A percentile compares a stretch with the other conserved stretches of the same genome.
Conservation (phyloP, 179 eudicot species). For the Carnegiea gigantea region DNA sequence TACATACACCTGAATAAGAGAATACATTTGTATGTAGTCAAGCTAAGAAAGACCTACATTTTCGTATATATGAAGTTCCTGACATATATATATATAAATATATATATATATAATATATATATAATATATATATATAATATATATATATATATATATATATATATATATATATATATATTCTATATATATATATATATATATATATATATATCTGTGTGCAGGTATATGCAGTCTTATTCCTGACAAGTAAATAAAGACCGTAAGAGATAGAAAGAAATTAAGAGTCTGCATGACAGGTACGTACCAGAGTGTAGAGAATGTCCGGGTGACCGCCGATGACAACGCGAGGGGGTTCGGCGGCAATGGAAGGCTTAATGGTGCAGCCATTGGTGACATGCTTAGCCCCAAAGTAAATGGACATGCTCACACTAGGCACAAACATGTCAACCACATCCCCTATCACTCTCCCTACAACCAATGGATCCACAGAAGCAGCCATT, state of each 20-base stretch:
- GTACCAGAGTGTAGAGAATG: constrained; percentile 53
- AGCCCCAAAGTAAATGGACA: constrained; percentile 47
- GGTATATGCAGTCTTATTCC: background rate
- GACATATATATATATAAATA: too few species aligned
- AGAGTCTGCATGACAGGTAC: background rate
- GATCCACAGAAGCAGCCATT: constrained; percentile 49
- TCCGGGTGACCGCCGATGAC: constrained; percentile 44
- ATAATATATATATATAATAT: too few species aligned
- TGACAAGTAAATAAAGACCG: background rate
- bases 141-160: too few species aligned
- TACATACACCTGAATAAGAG: too few species aligned
- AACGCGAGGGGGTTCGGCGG: constrained; percentile 46
- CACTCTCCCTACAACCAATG: constrained; percentile 58
- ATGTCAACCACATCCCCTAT: constrained; percentile 78
- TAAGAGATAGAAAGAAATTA: background rate
- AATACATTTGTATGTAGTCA: background rate
- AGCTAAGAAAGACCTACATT: background rate
- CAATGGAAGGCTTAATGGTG: constrained; percentile 58
- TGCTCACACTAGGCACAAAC: constrained; percentile 45
- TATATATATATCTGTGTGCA: background rate
- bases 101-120: too few species aligned
- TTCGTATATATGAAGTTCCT: too few species aligned
- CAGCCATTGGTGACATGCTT: constrained; percentile 69
- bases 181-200: too few species aligned
- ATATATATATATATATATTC: too few species aligned